Evolutionary conservation across 2,329 filamentous ascomycete species (phyloP).

Genomic region (Trichoderma sp.): DNA sequence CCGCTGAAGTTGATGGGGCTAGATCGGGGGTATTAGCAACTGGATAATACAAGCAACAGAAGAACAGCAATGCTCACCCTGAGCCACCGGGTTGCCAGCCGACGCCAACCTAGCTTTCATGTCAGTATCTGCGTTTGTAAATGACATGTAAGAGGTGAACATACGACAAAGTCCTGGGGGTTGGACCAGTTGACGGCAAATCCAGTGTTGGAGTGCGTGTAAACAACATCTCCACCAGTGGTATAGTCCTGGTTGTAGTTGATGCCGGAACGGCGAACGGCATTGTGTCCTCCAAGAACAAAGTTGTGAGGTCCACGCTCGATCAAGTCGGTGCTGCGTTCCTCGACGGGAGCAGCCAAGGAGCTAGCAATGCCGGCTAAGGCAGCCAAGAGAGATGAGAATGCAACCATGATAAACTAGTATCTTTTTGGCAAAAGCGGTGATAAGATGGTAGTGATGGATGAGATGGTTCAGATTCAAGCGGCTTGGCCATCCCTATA

Average conservation of each 20-base stretch:
- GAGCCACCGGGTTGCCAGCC: neutral
- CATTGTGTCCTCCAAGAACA: neutral
- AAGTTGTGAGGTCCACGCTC: neutral
- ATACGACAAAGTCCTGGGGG: neutral
- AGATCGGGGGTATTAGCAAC: neutral
- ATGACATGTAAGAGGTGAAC: neutral
- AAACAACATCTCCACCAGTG: slow-evolving; percentile 1
- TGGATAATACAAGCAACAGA: neutral
- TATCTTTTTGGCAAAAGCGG: neutral
- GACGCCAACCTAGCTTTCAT: neutral
- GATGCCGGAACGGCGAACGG: neutral
- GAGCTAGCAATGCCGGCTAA: neutral
- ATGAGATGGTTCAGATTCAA: neutral
- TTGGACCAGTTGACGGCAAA: neutral
- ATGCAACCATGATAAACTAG: neutral
- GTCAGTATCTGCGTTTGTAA: neutral
- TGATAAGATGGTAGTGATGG: neutral
- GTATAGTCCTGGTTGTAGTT: slow-evolving; percentile 1
- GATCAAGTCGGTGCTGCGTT: neutral
- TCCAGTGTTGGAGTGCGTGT: neutral
- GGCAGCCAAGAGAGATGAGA: neutral
- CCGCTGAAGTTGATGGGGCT: neutral
- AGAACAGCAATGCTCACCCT: neutral
- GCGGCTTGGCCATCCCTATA: neutral
- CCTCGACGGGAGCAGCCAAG: neutral